A percentile compares a stretch with the other conserved stretches of the same genome.
These are phyloP conservation scores for Syzygium jambos DNA, from an alignment of 345 rosid species.

Conservation along the genomic window DNA sequence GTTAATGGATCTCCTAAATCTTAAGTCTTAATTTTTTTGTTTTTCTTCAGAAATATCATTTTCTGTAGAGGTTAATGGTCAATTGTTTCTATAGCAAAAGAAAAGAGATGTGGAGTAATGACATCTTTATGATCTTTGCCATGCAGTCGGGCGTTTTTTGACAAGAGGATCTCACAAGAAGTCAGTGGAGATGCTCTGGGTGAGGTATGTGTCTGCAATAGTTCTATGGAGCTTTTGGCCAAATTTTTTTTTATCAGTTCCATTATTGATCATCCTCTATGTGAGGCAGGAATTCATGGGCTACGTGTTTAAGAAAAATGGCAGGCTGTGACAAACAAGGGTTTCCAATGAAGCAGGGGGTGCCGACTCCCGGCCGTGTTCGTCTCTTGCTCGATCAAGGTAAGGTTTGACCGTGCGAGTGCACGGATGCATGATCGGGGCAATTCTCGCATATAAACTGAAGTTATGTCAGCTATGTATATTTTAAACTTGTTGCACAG, in stretches of 20 bases:
- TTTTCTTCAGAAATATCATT: not conserved
- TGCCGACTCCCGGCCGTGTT: slow-evolving; percentile 70
- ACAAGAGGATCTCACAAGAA: slow-evolving; percentile 80
- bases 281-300: slow-evolving; percentile 64
- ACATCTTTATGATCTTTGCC: not conserved
- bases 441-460: not conserved
- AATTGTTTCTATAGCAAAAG: not conserved
- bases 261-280: not conserved
- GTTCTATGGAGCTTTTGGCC: not conserved
- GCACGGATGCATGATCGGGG: too few species aligned
- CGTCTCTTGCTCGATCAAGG: slow-evolving; percentile 76
- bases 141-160: slow-evolving; percentile 56
- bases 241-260: not conserved
- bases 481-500: too few species aligned
- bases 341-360: slow-evolving; percentile 90
- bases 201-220: slow-evolving; percentile 31
- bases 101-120: not conserved
- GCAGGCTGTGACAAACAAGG: slow-evolving; percentile 94
- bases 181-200: slow-evolving; percentile 74
- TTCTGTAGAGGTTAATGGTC: not conserved
- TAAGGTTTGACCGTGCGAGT: not conserved
- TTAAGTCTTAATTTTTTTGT: not conserved
- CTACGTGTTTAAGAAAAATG: slow-evolving; percentile 74
- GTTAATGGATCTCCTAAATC: not conserved
- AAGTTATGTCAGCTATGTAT: too few species aligned